Conservation (phyloP, 257 asterid genomes). For the Oldenlandia corymbosa region DNA sequence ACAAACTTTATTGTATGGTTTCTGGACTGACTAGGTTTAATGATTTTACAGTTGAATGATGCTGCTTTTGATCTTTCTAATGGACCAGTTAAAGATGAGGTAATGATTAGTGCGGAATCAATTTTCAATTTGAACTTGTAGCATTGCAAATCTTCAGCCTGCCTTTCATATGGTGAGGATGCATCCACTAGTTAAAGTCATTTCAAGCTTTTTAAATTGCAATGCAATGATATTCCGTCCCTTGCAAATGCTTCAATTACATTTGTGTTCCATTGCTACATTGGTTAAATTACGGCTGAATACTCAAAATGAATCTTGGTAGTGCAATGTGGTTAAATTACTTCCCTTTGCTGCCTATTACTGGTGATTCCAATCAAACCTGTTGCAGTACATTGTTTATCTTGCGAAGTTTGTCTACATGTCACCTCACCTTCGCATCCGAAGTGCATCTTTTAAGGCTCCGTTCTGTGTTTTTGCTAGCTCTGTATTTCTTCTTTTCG, state of each 20-base stretch:
- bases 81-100: constrained; percentile 83
- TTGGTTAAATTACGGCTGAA: background rate
- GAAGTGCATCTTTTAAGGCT: too few species aligned
- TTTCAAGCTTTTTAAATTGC: background rate
- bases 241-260: background rate
- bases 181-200: background rate
- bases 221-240: background rate
- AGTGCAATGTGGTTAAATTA: too few species aligned
- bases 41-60: constrained; percentile 73
- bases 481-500: too few species aligned
- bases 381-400: background rate
- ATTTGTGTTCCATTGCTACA: background rate
- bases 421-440: too few species aligned
- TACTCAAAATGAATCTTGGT: background rate
- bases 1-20: background rate
- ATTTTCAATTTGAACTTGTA: background rate
- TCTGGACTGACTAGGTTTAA: background rate
- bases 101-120: constrained; percentile 13
- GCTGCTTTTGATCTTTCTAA: constrained; percentile 98
- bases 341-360: background rate
- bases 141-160: background rate
- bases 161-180: background rate
- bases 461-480: too few species aligned
- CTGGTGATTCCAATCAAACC: background rate
- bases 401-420: background rate